Evolutionary conservation across 176 grass and related monocot species (phyloP), one percentile per base, ranked within the genome.

Genomic region (Juncus inflexus): DNA sequence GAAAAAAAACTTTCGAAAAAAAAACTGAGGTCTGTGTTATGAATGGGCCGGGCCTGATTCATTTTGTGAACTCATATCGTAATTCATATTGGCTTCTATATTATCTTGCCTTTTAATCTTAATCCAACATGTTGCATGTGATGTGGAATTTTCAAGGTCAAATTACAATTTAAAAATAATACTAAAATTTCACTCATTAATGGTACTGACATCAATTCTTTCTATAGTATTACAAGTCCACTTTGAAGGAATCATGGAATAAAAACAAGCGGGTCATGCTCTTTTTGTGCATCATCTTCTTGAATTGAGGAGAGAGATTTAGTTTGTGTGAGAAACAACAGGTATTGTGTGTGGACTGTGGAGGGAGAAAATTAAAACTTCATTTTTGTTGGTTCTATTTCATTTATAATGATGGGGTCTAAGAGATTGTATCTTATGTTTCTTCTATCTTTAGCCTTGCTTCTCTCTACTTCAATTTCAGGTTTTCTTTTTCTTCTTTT

Each of bases 141-240:
- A 35, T 42, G 4, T 47, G 4, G 43, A 47, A 9, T 6, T 47
- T 47, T 47, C 43, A 47, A 47, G 9, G 43, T 47, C 43, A 47
- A 47, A 47, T 9, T 36, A 70, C 43, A 56, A 71, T 15, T 56
- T 56, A 36, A 11, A 43, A 71, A 28, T 58, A 43, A 11, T 2
- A 19, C 42, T 4, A 42, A 15, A 15, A 35, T 3, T 54, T 35
- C 12, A 57, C 15, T 45, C 53, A 71, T 60, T 60, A 71, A 45
- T 58, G 53, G 54, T 38, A 71, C 68, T 71, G 68, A 60, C 54
- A 71, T 60, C n/a, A 42, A 58, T 15, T 35, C n/a, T 35, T 47
- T 9, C 40, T 71, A 71, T 59, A 71, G 42, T 71, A 71, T 58
- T 71, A 4, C 67, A 45, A 59, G 7, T 58, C 61, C 68, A 59